phyloP scores from a whole-genome alignment of 2,329 filamentous ascomycete species.

The Pyricularia grisea region DNA sequence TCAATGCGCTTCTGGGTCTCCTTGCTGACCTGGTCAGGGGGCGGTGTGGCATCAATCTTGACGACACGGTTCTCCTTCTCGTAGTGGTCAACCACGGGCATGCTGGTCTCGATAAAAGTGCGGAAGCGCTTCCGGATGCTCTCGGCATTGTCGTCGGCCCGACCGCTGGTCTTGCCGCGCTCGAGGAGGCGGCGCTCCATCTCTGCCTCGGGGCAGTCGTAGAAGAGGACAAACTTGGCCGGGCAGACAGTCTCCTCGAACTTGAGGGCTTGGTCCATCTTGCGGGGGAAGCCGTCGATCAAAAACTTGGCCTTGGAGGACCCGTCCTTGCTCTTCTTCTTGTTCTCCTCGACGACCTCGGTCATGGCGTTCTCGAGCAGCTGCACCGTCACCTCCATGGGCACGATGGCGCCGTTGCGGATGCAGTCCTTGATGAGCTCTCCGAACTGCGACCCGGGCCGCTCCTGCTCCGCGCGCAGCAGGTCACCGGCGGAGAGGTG shows the following conservation, averaged over 20 bases:
- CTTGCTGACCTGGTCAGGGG: slow-evolving; percentile 52
- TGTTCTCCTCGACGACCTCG: slow-evolving; percentile 45
- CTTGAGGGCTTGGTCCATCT: slow-evolving; percentile 92
- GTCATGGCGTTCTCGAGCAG: slow-evolving; percentile 91
- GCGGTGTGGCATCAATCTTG: slow-evolving; percentile 63
- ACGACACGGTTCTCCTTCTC: slow-evolving; percentile 68
- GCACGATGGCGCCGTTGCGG: slow-evolving; percentile 88
- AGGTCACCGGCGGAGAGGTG: slow-evolving; percentile 92
- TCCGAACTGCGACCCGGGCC: slow-evolving; percentile 79
- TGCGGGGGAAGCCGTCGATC: slow-evolving; percentile 80
- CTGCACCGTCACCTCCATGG: slow-evolving; percentile 96
- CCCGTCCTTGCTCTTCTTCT: slow-evolving; percentile 17
- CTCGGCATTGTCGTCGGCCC: slow-evolving; percentile 89
- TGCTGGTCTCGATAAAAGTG: slow-evolving; percentile 89
- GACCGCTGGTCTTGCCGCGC: slow-evolving; percentile 84
- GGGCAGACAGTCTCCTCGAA: slow-evolving; percentile 87
- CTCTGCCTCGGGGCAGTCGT: slow-evolving; percentile 81
- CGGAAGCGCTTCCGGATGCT: slow-evolving; percentile 94
- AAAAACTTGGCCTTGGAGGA: slow-evolving; percentile 60
- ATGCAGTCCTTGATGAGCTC: slow-evolving; percentile 90
- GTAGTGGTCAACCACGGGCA: slow-evolving; percentile 90
- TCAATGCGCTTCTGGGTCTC: slow-evolving; percentile 41
- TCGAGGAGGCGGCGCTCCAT: slow-evolving; percentile 80
- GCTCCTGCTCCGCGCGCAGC: slow-evolving; percentile 85
- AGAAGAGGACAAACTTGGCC: slow-evolving; percentile 82